Conservation (phyloP, 2,329 filamentous ascomycete species). For the Aspergillus transmontanensis region DNA sequence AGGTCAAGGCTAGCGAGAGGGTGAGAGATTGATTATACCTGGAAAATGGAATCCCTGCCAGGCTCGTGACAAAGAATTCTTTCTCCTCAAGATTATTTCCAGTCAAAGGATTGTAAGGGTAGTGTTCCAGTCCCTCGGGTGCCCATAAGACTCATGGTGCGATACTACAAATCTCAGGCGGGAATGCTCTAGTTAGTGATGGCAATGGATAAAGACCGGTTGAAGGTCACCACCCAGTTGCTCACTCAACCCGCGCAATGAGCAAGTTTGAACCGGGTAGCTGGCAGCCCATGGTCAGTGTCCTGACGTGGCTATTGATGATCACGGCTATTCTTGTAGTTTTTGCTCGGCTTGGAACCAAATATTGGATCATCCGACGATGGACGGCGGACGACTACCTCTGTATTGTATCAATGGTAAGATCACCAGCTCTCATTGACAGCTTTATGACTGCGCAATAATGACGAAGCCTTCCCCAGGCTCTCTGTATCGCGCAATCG, state of each 20-base stretch:
- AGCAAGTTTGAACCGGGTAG: not conserved
- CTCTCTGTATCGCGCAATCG: constrained; percentile 22
- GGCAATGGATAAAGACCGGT: not conserved
- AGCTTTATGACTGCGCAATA: not conserved
- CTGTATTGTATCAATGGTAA: constrained; percentile 24
- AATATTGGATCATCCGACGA: constrained; percentile 27
- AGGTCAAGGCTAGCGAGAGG: not conserved
- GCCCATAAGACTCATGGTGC: not conserved
- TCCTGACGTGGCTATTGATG: constrained; percentile 31
- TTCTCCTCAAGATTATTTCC: not conserved
- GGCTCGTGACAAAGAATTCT: not conserved
- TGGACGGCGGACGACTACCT: constrained; percentile 27
- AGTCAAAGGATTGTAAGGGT: not conserved
- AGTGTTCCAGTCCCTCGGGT: not conserved
- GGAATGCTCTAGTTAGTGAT: not conserved
- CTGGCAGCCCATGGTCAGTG: constrained; percentile 23
- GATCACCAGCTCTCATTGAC: not conserved
- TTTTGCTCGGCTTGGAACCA: constrained; percentile 27
- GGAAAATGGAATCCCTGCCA: not conserved
- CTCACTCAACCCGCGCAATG: not conserved
- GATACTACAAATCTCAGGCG: not conserved
- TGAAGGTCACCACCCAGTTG: not conserved
- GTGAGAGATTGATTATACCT: not conserved
- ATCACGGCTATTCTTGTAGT: constrained; percentile 27
- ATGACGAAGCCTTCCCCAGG: not conserved